These are phyloP conservation scores for Leccinum uliginosum DNA, from an alignment of 768 basidiomycete species.

Conservation along the genomic window DNA sequence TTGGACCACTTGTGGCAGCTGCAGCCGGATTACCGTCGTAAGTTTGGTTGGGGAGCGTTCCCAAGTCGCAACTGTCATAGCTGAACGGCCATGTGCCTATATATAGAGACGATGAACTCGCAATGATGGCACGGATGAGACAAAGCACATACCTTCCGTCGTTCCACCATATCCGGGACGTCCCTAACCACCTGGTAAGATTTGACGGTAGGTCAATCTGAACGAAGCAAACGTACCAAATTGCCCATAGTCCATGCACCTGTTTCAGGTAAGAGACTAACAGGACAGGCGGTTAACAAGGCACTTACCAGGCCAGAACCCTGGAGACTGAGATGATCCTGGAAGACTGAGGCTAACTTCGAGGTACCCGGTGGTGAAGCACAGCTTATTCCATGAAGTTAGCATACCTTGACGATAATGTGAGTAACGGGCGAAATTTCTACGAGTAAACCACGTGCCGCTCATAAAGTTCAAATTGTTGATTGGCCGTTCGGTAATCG, in stretches of 20 bases:
- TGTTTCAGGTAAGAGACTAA: conserved; percentile 16
- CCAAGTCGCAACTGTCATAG: conserved; percentile 80
- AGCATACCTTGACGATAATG: conserved; percentile 49
- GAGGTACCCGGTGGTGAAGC: conserved; percentile 89
- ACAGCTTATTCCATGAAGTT: conserved; percentile 91
- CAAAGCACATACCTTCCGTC: conserved; percentile 57
- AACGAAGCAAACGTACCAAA: conserved; percentile 26
- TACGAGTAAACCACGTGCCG: conserved; percentile 39
- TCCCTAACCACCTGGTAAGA: conserved; percentile 44
- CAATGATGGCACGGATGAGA: not conserved
- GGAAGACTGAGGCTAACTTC: conserved; percentile 80
- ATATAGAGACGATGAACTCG: conserved; percentile 4
- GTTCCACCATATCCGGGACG: conserved; percentile 88
- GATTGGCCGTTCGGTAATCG: conserved; percentile 61
- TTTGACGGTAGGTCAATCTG: not conserved
- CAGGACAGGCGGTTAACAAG: conserved; percentile 14
- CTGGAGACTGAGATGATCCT: conserved; percentile 54
- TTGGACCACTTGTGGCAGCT: conserved; percentile 47
- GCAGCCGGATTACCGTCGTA: conserved; percentile 54
- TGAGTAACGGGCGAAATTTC: conserved; percentile 3
- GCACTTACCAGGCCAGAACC: conserved; percentile 80
- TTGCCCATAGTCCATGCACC: conserved; percentile 80
- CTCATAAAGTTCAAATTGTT: conserved; percentile 84
- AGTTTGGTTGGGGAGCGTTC: conserved; percentile 83
- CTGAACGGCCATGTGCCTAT: conserved; percentile 71